These are phyloP conservation scores for Hyphodiscus sp. DNA, from an alignment of 2,329 filamentous ascomycete species.

Conservation along the genomic window DNA sequence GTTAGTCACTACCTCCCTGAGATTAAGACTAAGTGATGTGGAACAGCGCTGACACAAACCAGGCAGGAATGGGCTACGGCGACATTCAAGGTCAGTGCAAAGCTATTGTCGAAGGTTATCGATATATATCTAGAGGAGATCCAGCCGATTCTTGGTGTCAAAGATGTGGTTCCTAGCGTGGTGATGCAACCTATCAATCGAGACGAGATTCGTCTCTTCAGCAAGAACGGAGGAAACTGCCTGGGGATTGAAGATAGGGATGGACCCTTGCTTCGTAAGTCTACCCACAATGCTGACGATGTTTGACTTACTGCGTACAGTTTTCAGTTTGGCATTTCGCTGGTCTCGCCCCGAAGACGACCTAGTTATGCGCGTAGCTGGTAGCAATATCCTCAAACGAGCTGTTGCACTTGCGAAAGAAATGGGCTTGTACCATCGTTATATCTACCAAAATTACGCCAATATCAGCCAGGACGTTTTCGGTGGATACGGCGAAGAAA, in stretches of 20 bases:
- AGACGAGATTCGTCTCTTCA: background rate
- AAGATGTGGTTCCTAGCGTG: background rate
- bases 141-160: background rate
- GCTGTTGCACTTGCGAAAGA: constrained; percentile 8
- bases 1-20: background rate
- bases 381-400: background rate
- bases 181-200: background rate
- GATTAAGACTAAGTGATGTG: background rate
- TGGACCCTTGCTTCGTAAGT: background rate
- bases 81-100: background rate
- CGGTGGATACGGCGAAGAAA: constrained; percentile 31
- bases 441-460: constrained; percentile 35
- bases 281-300: background rate
- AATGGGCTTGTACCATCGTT: constrained; percentile 9
- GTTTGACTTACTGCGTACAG: background rate
- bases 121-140: background rate
- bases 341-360: background rate
- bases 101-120: background rate
- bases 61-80: background rate
- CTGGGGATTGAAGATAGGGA: background rate
- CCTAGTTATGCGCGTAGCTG: background rate
- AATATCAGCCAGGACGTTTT: constrained; percentile 30
- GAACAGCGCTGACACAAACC: background rate
- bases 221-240: background rate
- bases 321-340: background rate